phyloP scores from a whole-genome alignment of 768 basidiomycete species.

The Tubosaeta sp. region DNA sequence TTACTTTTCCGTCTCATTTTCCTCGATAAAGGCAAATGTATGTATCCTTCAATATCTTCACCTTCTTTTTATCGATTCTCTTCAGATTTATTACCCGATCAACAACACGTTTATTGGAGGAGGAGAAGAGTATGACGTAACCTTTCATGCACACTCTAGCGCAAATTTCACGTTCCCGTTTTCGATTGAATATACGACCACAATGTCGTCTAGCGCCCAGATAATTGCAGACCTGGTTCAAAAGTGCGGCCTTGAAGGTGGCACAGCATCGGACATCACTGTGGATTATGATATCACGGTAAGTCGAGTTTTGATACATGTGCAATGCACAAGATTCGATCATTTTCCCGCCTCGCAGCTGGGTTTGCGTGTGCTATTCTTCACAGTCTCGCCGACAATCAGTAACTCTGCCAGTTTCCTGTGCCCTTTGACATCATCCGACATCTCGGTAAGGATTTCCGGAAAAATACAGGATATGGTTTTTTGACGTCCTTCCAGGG shows the following conservation, averaged over 20 bases:
- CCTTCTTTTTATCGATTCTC: conserved; percentile 3
- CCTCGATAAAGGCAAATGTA: conserved; percentile 60
- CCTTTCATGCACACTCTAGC: conserved; percentile 47
- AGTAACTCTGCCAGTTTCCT: conserved; percentile 55
- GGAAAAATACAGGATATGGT: background rate
- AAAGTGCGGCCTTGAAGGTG: conserved; percentile 56
- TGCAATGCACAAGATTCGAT: conserved; percentile 6
- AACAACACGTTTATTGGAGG: conserved; percentile 64
- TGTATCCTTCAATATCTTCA: conserved; percentile 5
- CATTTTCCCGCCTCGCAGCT: conserved; percentile 38
- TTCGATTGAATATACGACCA: conserved; percentile 54
- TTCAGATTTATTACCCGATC: conserved; percentile 72
- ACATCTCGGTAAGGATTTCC: conserved; percentile 18
- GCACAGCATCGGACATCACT: conserved; percentile 43
- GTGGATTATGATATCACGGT: conserved; percentile 69
- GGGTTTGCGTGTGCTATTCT: conserved; percentile 57
- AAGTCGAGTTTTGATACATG: conserved; percentile 1
- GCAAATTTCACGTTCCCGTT: conserved; percentile 79
- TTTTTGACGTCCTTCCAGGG: conserved; percentile 18
- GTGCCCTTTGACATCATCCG: conserved; percentile 52
- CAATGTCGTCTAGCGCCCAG: conserved; percentile 44
- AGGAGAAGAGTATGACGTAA: conserved; percentile 45
- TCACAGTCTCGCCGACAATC: conserved; percentile 65
- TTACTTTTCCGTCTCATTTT: conserved; percentile 67
- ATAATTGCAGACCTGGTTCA: conserved; percentile 59